Evolutionary conservation across 345 rosid species (phyloP), one percentile per base, ranked within the genome.

Genomic region (Sisymbrium irio): DNA sequence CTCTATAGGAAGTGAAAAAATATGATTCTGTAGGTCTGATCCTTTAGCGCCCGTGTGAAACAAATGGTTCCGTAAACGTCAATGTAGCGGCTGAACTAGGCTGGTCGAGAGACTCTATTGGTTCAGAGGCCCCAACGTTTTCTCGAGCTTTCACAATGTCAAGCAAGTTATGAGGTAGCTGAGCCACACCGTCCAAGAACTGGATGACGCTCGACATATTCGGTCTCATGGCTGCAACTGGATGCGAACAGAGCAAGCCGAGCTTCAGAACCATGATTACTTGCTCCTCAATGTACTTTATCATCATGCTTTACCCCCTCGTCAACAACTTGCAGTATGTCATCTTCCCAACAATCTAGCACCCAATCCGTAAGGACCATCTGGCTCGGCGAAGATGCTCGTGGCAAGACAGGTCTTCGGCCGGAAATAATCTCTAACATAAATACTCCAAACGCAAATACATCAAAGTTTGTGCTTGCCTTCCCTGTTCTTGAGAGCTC

Each of bases 391-490:
- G 27, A 62, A 71, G 67, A 22, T 12, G 18, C 51, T 67, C 79
- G 77, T 12, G 46, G 39, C 64, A 75, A 81, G 0, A 84, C 44
- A 0, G 88, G 86, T 74, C 72, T 84, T 74, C 81, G 57, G 19
- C 85, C 81, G 8, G 80, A 82, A 22, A 82, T 79, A 12, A 82
- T 81, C 62, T 82, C 83, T 1, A 84, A 73, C 80, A 82, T 70
- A 6, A 80, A 33, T 6, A 65, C 65, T 10, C 85, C 87, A 37
- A 84, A 79, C 33, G 83, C 77, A 5, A 73, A 82, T 9, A 84
- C 76, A 73, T 82, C 85, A 9, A 79, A 58, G 46, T 67, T 39
- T n/a, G 78, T 75, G n/a, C 78, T 69, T 44, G 83, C 82, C 53
- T 61, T 82, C 6, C 83, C 87, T 0, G 78, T 80, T 70, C 56